A percentile compares a stretch with the other conserved stretches of the same genome.
phyloP scores from a whole-genome alignment of 345 rosid species.

The Citropsis articulata region DNA sequence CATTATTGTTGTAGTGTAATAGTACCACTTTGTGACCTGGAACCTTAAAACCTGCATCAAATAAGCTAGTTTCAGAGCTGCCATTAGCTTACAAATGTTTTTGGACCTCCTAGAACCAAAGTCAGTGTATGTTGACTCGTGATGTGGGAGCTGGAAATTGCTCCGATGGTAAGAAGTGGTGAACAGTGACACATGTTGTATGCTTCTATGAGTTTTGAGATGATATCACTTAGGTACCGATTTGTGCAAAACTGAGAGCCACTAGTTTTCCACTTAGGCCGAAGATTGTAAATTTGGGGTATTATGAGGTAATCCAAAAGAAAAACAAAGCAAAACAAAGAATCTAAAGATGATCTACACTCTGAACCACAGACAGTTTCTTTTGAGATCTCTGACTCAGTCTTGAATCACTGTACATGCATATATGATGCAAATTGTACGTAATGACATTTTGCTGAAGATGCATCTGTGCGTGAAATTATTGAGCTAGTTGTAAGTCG shows the following conservation, averaged over 20 bases:
- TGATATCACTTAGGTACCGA: not conserved
- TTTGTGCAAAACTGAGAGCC: not conserved
- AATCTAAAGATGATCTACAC: conserved; percentile 18
- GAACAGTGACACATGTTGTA: not conserved
- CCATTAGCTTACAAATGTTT: conserved; percentile 19
- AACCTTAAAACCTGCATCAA: conserved; percentile 23
- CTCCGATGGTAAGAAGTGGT: conserved; percentile 26
- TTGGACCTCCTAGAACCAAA: conserved; percentile 14
- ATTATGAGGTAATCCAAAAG: not conserved
- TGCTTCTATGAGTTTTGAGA: not conserved
- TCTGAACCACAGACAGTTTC: conserved; percentile 3
- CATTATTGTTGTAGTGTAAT: no score
- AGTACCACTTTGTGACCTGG: not conserved
- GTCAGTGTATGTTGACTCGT: conserved; percentile 21
- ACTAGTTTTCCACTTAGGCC: not conserved
- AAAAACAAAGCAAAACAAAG: not conserved
- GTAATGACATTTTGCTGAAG: not conserved
- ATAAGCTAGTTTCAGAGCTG: conserved; percentile 26
- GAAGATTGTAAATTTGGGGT: not conserved
- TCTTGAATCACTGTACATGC: no score
- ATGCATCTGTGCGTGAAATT: not conserved
- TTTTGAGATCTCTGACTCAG: not conserved
- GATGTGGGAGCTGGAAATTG: conserved; percentile 36
- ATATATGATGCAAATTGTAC: not conserved
- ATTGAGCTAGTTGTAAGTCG: not conserved